phyloP scores from a whole-genome alignment of 805 yeast genomes.

The Jamesozyma spencerorum region DNA sequence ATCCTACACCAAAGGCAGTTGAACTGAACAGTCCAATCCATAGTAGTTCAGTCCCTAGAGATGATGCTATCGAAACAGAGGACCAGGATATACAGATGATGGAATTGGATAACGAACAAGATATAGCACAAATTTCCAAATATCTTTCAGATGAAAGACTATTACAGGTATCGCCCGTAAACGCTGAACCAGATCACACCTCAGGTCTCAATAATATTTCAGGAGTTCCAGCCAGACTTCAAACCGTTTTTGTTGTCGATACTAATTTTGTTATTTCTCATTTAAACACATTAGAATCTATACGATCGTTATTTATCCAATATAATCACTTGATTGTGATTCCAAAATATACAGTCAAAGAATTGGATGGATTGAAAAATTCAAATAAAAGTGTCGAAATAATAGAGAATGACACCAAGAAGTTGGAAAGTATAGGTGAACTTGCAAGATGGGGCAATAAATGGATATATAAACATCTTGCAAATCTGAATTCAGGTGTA shows the following conservation, averaged over 20 bases:
- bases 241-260: slow-evolving; percentile 54
- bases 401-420: slow-evolving; percentile 1
- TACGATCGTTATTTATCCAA: slow-evolving; percentile 33
- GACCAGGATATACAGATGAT: slow-evolving; percentile 41
- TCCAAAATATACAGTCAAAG: slow-evolving; percentile 63
- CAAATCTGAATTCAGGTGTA: slow-evolving; percentile 41
- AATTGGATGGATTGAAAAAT: slow-evolving; percentile 74
- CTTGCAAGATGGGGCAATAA: slow-evolving; percentile 65
- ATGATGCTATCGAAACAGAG: slow-evolving; percentile 1
- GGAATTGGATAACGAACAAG: slow-evolving; percentile 39
- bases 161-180: slow-evolving; percentile 4
- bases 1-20: no score
- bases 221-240: background rate
- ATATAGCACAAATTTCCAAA: slow-evolving; percentile 36
- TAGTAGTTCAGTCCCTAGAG: no score
- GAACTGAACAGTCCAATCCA: no score
- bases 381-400: slow-evolving; percentile 19
- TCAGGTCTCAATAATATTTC: background rate
- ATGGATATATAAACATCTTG: slow-evolving; percentile 62
- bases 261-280: slow-evolving; percentile 78
- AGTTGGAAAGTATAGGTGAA: slow-evolving; percentile 3
- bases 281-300: slow-evolving; percentile 44
- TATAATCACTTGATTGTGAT: slow-evolving; percentile 49
- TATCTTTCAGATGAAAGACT: slow-evolving; percentile 29
- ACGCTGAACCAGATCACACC: background rate